These are phyloP conservation scores for Biscogniauxia sp. DNA, from an alignment of 2,329 filamentous ascomycete genomes.

Conservation along the genomic window DNA sequence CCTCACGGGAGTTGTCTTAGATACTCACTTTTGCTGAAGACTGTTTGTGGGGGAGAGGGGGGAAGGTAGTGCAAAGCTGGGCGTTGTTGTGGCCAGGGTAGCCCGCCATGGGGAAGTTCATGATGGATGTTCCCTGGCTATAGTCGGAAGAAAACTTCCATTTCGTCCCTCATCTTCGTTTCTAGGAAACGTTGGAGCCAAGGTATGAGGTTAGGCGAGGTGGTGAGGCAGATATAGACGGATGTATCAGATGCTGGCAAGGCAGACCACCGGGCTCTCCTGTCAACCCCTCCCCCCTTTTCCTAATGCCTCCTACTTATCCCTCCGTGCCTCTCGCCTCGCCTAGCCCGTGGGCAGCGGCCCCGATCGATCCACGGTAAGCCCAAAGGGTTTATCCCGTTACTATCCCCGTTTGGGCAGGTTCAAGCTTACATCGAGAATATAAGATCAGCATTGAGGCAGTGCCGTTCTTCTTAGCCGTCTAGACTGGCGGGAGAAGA, in stretches of 20 bases:
- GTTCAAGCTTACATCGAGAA: not conserved
- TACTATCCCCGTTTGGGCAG: not conserved
- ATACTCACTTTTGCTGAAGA: no score
- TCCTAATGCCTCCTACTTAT: not conserved
- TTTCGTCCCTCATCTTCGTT: no score
- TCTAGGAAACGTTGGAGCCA: no score
- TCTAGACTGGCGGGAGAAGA: not conserved
- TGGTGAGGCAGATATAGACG: no score
- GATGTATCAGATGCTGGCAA: not conserved
- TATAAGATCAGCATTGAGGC: not conserved
- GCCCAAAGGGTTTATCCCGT: not conserved
- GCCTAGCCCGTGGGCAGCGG: not conserved
- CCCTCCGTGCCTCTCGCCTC: not conserved
- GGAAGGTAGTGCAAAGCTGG: no score
- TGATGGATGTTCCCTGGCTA: no score
- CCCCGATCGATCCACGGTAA: not conserved
- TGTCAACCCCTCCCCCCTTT: not conserved
- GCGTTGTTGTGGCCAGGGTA: no score
- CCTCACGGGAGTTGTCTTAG: no score
- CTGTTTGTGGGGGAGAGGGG: no score
- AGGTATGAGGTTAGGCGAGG: no score
- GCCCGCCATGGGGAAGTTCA: no score
- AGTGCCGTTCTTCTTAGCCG: not conserved
- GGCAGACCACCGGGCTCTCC: not conserved
- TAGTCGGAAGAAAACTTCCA: no score